Percentiles rank a stretch among this genome's conserved stretches.
Evolutionary conservation across 2,329 filamentous ascomycete species (phyloP).

Genomic region (Scedosporium boydii): DNA sequence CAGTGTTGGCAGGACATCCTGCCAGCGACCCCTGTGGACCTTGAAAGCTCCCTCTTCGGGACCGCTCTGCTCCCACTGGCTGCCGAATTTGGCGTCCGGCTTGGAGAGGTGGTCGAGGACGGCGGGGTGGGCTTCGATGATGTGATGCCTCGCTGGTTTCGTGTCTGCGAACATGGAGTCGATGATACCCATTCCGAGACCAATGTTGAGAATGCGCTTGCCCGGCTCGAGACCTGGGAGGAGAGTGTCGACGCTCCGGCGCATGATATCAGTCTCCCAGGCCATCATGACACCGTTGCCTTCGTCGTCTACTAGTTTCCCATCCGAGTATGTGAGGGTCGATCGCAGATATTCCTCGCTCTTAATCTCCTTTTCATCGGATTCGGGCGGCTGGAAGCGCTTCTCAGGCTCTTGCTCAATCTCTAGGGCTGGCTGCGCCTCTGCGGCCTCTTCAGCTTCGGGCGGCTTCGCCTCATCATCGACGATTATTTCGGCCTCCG

Average conservation of each 20-base stretch:
- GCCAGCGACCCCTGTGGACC: slow-evolving; percentile 67
- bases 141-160: slow-evolving; percentile 63
- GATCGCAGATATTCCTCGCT: slow-evolving; percentile 62
- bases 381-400: slow-evolving; percentile 22
- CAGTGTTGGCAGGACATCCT: slow-evolving; percentile 64
- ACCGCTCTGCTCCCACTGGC: slow-evolving; percentile 42
- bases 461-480: slow-evolving; percentile 18
- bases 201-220: slow-evolving; percentile 71
- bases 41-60: slow-evolving; percentile 59
- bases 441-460: slow-evolving; percentile 14
- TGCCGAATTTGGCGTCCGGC: slow-evolving; percentile 41
- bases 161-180: slow-evolving; percentile 66
- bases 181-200: slow-evolving; percentile 86
- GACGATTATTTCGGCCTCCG: slow-evolving; percentile 20
- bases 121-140: slow-evolving; percentile 75
- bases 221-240: slow-evolving; percentile 34
- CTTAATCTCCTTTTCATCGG: slow-evolving; percentile 39
- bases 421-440: slow-evolving; percentile 9
- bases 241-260: slow-evolving; percentile 60
- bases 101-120: slow-evolving; percentile 56
- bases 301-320: slow-evolving; percentile 62
- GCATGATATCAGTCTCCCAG: slow-evolving; percentile 86
- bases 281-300: slow-evolving; percentile 90
- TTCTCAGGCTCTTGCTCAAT: slow-evolving; percentile 5
- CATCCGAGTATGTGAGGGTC: slow-evolving; percentile 51